Evolutionary conservation across 352 stramenopile species (phyloP).

Genomic region (Pythium insidiosum): DNA sequence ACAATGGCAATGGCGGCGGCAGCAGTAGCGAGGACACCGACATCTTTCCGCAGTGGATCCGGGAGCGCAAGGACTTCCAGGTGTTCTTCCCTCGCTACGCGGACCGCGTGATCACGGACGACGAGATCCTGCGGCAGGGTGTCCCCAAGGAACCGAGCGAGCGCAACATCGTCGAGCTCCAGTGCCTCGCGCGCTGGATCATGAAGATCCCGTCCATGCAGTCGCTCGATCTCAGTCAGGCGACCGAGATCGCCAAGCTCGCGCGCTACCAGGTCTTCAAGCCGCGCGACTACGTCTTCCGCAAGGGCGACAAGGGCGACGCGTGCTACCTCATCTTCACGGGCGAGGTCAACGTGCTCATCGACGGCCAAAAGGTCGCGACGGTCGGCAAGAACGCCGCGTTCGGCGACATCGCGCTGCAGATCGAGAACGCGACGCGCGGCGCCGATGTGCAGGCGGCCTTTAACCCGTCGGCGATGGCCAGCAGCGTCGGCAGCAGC

Average conservation of each 20-base stretch:
- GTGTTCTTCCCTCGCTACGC: slow-evolving; percentile 61
- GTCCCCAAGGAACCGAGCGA: slow-evolving; percentile 51
- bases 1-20: background rate
- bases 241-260: slow-evolving; percentile 63
- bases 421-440: slow-evolving; percentile 64
- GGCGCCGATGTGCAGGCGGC: slow-evolving; percentile 52
- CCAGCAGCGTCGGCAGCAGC: background rate
- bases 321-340: slow-evolving; percentile 58
- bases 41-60: slow-evolving; percentile 50
- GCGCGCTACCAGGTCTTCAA: slow-evolving; percentile 40
- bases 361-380: slow-evolving; percentile 48
- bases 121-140: slow-evolving; percentile 57
- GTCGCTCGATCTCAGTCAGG: slow-evolving; percentile 58
- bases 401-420: slow-evolving; percentile 61
- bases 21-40: slow-evolving; percentile 17
- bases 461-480: slow-evolving; percentile 3
- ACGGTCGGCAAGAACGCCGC: slow-evolving; percentile 47
- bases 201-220: slow-evolving; percentile 68
- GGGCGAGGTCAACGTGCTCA: slow-evolving; percentile 58
- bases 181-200: slow-evolving; percentile 67
- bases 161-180: slow-evolving; percentile 64
- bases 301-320: slow-evolving; percentile 53
- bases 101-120: slow-evolving; percentile 49
- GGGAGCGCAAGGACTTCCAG: slow-evolving; percentile 74
- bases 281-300: slow-evolving; percentile 46